These are phyloP conservation scores for Stipa capillata DNA, from an alignment of 176 grass and related monocot species.

Conservation along the genomic window DNA sequence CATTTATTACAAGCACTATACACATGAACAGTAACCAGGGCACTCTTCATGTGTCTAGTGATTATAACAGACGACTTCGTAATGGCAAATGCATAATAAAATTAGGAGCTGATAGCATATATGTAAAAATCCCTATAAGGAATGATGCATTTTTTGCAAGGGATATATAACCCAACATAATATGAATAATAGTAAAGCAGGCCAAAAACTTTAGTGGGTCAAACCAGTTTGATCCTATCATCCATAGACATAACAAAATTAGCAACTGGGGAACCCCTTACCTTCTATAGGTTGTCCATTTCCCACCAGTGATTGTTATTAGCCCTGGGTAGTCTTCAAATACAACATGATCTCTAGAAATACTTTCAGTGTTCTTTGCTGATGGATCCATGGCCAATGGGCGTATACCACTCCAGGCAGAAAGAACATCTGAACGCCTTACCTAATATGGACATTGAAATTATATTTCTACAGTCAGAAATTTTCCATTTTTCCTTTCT, in stretches of 20 bases:
- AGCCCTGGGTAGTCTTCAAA: conserved; percentile 81
- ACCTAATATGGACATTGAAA: conserved; percentile 44
- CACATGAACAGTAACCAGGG: too few species aligned
- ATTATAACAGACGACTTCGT: too few species aligned
- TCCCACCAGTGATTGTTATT: conserved; percentile 97
- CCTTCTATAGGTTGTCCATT: conserved; percentile 98
- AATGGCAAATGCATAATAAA: too few species aligned
- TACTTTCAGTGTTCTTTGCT: conserved; percentile 90
- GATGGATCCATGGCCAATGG: conserved; percentile 83
- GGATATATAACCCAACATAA: too few species aligned
- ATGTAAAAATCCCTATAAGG: too few species aligned
- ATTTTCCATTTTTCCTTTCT: background rate
- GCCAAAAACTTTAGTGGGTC: background rate
- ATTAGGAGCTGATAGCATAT: too few species aligned
- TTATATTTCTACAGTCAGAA: background rate
- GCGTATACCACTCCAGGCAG: conserved; percentile 94
- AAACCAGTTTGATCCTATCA: background rate
- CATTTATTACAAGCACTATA: too few species aligned
- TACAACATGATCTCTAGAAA: conserved; percentile 96
- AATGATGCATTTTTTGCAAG: too few species aligned
- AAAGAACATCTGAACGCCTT: conserved; percentile 92
- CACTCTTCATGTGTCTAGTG: too few species aligned
- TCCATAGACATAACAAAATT: background rate
- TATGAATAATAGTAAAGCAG: background rate
- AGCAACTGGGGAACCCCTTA: conserved; percentile 17